phyloP scores from a whole-genome alignment of 78 protist species.

The Bigelowiella natans region DNA sequence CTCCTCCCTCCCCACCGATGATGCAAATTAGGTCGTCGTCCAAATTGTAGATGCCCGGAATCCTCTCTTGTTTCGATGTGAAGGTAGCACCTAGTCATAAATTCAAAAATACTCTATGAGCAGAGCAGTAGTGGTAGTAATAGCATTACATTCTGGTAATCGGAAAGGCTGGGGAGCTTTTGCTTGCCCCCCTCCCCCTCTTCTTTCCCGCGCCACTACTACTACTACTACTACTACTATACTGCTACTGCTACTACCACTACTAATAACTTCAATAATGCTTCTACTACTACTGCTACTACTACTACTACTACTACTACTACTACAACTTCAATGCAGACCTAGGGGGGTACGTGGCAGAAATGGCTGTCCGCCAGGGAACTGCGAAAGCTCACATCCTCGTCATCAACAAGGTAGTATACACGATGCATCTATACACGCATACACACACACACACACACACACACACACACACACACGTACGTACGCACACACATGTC shows the following conservation, averaged over 20 bases:
- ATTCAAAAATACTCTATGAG: too few species aligned
- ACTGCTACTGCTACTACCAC: too few species aligned
- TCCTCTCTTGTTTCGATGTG: constrained; percentile 82
- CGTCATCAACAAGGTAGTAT: neutral
- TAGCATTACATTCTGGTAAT: too few species aligned
- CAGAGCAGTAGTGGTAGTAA: too few species aligned
- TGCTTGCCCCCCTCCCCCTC: too few species aligned
- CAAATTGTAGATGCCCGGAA: constrained; percentile 95
- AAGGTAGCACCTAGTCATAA: too few species aligned
- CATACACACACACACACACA: neutral
- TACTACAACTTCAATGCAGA: neutral
- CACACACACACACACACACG: neutral
- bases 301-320: neutral
- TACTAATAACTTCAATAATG: too few species aligned
- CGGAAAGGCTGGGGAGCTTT: too few species aligned
- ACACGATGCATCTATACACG: neutral
- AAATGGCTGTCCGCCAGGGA: neutral
- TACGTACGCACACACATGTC: neutral
- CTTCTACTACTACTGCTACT: neutral
- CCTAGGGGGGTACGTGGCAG: neutral
- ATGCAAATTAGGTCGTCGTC: neutral
- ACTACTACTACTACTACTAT: too few species aligned
- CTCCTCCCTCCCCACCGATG: too few species aligned
- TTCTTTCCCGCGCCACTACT: too few species aligned
- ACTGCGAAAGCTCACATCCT: neutral